Conservation (phyloP, 169 alveolate genomes). For the Theileria parva region DNA sequence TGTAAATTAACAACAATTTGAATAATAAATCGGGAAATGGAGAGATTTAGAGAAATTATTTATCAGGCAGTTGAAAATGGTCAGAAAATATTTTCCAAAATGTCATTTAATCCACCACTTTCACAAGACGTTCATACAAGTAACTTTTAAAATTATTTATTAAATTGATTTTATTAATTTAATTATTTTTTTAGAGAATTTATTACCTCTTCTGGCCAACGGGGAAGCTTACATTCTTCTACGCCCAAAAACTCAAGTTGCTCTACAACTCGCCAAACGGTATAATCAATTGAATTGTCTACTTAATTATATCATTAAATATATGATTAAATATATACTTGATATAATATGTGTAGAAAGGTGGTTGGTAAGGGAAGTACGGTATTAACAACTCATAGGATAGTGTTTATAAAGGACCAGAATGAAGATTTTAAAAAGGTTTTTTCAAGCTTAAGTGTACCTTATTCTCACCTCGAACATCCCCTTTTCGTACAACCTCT, state of each 20-base stretch:
- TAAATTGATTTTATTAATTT: not conserved
- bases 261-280: conserved; percentile 17
- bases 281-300: not conserved
- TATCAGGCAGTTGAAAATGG: not conserved
- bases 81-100: conserved; percentile 2
- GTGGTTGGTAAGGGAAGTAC: conserved; percentile 54
- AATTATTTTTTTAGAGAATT: conserved; percentile 36
- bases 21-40: too few species aligned
- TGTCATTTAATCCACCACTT: conserved; percentile 64
- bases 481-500: conserved; percentile 63
- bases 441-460: conserved; percentile 54
- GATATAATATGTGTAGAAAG: conserved; percentile 6
- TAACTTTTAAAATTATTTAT: not conserved
- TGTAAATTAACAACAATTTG: not conserved
- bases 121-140: conserved; percentile 57
- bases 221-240: conserved; percentile 47
- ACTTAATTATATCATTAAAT: not conserved
- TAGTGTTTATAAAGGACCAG: conserved; percentile 52
- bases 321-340: not conserved
- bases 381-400: conserved; percentile 54
- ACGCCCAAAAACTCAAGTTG: conserved; percentile 15
- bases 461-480: conserved; percentile 45
- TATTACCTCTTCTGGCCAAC: conserved; percentile 30
- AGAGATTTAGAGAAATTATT: not conserved
- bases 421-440: conserved; percentile 33